Conservation (phyloP, 345 rosid genomes). For the Eucalyptus caleyi region DNA sequence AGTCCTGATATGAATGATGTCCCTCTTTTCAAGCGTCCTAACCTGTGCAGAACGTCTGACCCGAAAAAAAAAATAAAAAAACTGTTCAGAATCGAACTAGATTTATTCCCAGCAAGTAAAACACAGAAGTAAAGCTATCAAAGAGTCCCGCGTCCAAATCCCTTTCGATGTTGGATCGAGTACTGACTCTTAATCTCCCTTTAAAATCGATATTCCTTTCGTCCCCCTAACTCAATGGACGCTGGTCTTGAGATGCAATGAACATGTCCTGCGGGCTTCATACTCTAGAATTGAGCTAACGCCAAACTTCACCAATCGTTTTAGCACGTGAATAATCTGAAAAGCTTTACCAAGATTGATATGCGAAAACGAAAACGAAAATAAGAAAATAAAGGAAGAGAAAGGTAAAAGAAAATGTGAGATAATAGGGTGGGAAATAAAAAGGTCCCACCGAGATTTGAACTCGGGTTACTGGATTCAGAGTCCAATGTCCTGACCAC, state of each 20-base stretch:
- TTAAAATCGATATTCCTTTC: not conserved
- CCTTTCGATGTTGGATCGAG: not conserved
- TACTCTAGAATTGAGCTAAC: not conserved
- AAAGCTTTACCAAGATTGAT: not conserved
- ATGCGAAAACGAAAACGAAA: not conserved
- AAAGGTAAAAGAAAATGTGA: not conserved
- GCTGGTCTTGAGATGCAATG: not conserved
- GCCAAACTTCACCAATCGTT: not conserved
- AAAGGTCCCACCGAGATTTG: constrained; percentile 89
- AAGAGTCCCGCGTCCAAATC: not conserved
- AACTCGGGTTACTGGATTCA: constrained; percentile 98
- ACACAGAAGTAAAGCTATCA: not conserved
- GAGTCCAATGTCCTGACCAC: constrained; percentile 92
- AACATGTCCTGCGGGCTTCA: not conserved
- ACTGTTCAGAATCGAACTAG: not conserved
- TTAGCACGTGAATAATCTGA: not conserved
- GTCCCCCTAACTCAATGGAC: not conserved
- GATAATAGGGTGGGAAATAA: not conserved
- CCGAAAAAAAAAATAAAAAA: not conserved
- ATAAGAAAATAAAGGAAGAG: not conserved
- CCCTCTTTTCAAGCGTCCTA: not conserved
- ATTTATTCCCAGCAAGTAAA: not conserved
- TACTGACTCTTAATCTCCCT: not conserved
- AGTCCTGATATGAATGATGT: not conserved
- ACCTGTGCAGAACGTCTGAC: not conserved